These are phyloP conservation scores for Candida tammaniensis DNA, from an alignment of 805 yeast genomes.

Conservation along the genomic window DNA sequence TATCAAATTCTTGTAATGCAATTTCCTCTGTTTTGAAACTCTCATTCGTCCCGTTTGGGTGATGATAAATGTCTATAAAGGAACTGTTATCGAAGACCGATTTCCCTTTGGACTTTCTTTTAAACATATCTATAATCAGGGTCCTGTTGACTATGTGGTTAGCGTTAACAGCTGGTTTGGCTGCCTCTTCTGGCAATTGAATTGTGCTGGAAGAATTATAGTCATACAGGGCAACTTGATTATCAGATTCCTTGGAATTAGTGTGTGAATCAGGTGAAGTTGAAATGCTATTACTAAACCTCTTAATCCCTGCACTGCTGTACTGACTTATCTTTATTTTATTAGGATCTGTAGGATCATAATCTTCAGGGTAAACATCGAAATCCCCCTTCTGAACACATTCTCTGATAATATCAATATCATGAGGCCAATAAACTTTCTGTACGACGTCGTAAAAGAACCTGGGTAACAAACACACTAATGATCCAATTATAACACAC, in stretches of 20 bases:
- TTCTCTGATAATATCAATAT: slow-evolving; percentile 72
- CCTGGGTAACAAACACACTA: slow-evolving; percentile 66
- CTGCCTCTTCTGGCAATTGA: slow-evolving; percentile 3
- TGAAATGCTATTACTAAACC: slow-evolving; percentile 15
- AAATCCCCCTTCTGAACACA: slow-evolving; percentile 66
- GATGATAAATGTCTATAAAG: slow-evolving; percentile 30
- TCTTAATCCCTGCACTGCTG: slow-evolving; percentile 16
- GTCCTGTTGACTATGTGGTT: slow-evolving; percentile 21
- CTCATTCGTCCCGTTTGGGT: slow-evolving; percentile 24
- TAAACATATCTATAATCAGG: slow-evolving; percentile 29
- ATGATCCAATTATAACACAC: slow-evolving; percentile 59
- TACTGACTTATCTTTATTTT: slow-evolving; percentile 52
- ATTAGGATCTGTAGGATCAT: slow-evolving; percentile 80
- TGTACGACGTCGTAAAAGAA: slow-evolving; percentile 56
- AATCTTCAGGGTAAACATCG: slow-evolving; percentile 59
- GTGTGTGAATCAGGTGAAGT: slow-evolving; percentile 9
- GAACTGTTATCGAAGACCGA: slow-evolving; percentile 27
- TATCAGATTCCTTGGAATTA: slow-evolving; percentile 7
- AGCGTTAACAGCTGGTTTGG: not conserved
- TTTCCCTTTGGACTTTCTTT: slow-evolving; percentile 30
- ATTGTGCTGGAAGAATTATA: slow-evolving; percentile 13
- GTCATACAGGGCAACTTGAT: slow-evolving; percentile 4
- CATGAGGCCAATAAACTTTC: slow-evolving; percentile 57
- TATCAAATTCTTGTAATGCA: slow-evolving; percentile 41
- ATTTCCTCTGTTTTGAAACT: slow-evolving; percentile 51